Evolutionary conservation across 2,329 filamentous ascomycete genomes (phyloP).

Genomic region (Nothopassalora personata): DNA sequence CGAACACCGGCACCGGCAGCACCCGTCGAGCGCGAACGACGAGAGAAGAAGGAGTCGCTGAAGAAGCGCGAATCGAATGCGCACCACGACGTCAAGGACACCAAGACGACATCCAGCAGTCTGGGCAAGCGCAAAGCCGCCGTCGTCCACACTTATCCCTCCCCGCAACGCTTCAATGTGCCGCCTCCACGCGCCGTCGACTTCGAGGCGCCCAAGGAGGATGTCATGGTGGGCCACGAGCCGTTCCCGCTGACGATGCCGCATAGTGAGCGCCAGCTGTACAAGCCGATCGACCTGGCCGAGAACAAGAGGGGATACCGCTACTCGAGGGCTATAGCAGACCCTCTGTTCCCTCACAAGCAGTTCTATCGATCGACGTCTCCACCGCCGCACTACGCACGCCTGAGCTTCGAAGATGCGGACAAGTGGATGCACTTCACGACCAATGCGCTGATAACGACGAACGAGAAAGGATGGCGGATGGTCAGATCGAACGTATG

Average conservation of each 20-base stretch:
- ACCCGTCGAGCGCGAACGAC: constrained; percentile 44
- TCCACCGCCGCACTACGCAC: constrained; percentile 72
- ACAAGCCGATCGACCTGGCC: constrained; percentile 49
- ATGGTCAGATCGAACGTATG: constrained; percentile 88
- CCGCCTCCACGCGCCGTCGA: constrained; percentile 44
- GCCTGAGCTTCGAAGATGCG: constrained; percentile 89
- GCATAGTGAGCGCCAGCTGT: constrained; percentile 39
- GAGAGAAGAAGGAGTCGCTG: constrained; percentile 47
- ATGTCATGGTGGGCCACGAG: constrained; percentile 44
- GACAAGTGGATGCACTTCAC: constrained; percentile 76
- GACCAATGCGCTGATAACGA: constrained; percentile 67
- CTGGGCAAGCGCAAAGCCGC: constrained; percentile 36
- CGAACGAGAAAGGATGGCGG: constrained; percentile 87
- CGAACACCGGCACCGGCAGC: constrained; percentile 34
- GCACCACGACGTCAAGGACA: constrained; percentile 1
- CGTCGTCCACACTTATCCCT: constrained; percentile 34
- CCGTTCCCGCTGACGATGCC: constrained; percentile 41
- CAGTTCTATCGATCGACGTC: constrained; percentile 89
- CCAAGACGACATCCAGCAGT: constrained; percentile 6
- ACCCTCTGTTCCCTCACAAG: constrained; percentile 77
- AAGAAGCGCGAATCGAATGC: constrained; percentile 47
- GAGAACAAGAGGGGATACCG: constrained; percentile 70
- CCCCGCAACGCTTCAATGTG: constrained; percentile 48
- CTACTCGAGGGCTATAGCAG: constrained; percentile 85
- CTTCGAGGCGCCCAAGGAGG: constrained; percentile 46